Conservation (phyloP, 2,329 filamentous ascomycete species). For the Scedosporium apiospermum region DNA sequence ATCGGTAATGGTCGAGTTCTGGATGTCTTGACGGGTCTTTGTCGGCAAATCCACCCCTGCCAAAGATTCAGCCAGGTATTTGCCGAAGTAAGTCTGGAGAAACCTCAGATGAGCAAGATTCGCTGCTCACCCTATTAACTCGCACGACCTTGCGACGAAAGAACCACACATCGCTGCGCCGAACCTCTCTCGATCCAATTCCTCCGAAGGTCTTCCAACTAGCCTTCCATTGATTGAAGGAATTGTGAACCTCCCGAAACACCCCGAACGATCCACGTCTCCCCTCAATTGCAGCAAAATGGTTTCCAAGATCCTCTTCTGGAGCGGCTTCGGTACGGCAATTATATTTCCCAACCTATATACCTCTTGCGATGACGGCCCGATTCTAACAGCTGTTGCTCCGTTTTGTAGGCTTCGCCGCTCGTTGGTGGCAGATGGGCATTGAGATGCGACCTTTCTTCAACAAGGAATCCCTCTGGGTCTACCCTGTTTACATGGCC, state of each 20-base stretch:
- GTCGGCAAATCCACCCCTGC: neutral
- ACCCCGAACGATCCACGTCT: neutral
- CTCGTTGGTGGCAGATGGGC: slow-evolving; percentile 92
- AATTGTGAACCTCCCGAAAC: neutral
- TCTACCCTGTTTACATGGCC: slow-evolving; percentile 80
- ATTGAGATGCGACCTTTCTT: slow-evolving; percentile 98
- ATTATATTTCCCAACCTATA: slow-evolving; percentile 2
- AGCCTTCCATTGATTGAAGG: neutral
- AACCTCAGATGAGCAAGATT: slow-evolving; percentile 5
- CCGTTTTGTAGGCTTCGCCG: slow-evolving; percentile 63
- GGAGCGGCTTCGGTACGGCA: slow-evolving; percentile 79
- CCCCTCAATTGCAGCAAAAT: slow-evolving; percentile 27
- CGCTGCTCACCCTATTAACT: neutral
- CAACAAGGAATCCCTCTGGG: slow-evolving; percentile 75
- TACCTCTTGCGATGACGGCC: slow-evolving; percentile 2
- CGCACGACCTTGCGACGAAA: neutral
- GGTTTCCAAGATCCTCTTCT: slow-evolving; percentile 65
- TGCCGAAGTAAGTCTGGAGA: neutral
- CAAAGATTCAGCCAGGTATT: neutral
- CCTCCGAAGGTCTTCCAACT: neutral
- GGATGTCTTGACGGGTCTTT: neutral
- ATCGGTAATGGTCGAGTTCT: neutral
- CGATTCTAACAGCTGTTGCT: slow-evolving; percentile 1
- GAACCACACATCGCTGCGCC: neutral
- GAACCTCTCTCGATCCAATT: neutral